These are phyloP conservation scores for Fusarium succisae DNA, from an alignment of 2,329 filamentous ascomycete species.

Conservation along the genomic window DNA sequence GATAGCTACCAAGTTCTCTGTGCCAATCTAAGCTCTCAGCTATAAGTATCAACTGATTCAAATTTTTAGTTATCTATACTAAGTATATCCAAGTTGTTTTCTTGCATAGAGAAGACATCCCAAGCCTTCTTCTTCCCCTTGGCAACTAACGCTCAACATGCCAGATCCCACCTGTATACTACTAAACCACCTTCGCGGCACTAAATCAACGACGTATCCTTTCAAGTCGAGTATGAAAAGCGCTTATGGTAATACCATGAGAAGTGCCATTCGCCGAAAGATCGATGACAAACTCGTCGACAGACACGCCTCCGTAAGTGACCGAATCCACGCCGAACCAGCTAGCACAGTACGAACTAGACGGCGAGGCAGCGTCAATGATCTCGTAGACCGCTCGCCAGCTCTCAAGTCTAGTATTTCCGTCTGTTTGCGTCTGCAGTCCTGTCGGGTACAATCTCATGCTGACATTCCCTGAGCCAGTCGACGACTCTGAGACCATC, in stretches of 20 bases:
- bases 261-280: background rate
- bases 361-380: background rate
- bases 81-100: background rate
- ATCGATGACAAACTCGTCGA: background rate
- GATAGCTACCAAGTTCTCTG: no score
- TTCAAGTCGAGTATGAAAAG: background rate
- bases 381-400: background rate
- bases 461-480: background rate
- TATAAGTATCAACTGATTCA: rapidly evolving
- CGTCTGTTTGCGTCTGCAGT: background rate
- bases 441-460: background rate
- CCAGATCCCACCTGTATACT: background rate
- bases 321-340: background rate
- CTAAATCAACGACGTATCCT: background rate
- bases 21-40: no score
- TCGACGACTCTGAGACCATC: background rate
- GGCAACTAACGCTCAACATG: background rate
- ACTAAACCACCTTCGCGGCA: background rate
- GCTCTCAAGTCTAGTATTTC: background rate
- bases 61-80: rapidly evolving
- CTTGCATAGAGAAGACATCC: background rate
- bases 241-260: background rate
- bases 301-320: background rate
- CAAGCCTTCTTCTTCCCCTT: background rate
- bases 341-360: background rate